Evolutionary conservation across 106 monocot species (phyloP), one percentile per base, ranked within the genome.

Genomic region (Dioscorea alata): DNA sequence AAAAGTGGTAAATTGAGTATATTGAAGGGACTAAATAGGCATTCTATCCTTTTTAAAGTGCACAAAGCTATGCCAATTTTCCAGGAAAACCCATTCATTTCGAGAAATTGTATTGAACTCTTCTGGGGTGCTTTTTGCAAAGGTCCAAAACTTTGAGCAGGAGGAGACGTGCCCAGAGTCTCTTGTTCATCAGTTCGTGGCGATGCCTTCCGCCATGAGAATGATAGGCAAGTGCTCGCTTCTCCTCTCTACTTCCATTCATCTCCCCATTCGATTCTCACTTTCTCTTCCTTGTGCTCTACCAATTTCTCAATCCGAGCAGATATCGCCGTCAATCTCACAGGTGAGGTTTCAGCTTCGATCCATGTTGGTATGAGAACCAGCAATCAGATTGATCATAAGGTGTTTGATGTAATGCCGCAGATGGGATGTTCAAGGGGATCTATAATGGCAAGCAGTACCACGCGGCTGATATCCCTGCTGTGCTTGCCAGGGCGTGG

Each of bases 341-440:
- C 97, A 69, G 92, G 96, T 91, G 42, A 82, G 68, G 42, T 8
- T 8, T 50, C 50, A 42, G 13, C 2, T 68, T 31, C 25, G 20
- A 31, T 10, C 20, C 24, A 13, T 49, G 49, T 15, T 1, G 18
- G 22, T 54, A 3, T 34, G 17, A 15, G 16, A 16, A 52, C 17
- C 5, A 22, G 17, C 7, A 3, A 2, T 12, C 21, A 5, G 0
- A 59, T 51, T 23, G 21, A 13, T 18, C 18, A 21, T 61, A 49
- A 9, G n/a, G 24, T 56, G 6, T 31, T 33, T 12, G 4, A 13
- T 48, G 2, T 61, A 4, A 14, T 0, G 22, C 65, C n/a, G 68
- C 67, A 90, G 93, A 93, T 83, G 83, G 79, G 12, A 99, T 99
- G 99, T 99, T 99, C 85, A 93, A 83, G 74, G 99, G 99, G n/a